These are phyloP conservation scores for Coemansia sp. DNA, from an alignment of 192 early-diverging fungal genomes.

Conservation along the genomic window DNA sequence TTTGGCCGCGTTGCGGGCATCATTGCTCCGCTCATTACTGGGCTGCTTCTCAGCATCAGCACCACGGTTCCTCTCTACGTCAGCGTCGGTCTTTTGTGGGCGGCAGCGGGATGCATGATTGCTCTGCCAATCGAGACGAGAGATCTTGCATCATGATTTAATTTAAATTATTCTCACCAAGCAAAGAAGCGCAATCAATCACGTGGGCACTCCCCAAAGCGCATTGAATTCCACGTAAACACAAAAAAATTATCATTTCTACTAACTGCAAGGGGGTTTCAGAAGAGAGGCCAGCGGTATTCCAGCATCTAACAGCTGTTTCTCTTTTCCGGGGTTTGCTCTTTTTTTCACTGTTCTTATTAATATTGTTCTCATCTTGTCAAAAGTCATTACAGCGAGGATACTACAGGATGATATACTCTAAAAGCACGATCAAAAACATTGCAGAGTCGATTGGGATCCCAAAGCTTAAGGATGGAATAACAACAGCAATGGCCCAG, in stretches of 20 bases:
- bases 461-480: constrained; percentile 80
- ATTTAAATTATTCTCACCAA: background rate
- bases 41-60: constrained; percentile 61
- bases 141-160: constrained; percentile 22
- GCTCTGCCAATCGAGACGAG: constrained; percentile 66
- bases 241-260: background rate
- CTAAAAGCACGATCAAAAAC: constrained; percentile 57
- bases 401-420: constrained; percentile 32
- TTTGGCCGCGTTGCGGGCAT: constrained; percentile 74
- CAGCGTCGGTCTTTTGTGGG: constrained; percentile 58
- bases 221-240: background rate
- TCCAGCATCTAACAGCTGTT: too few relatives aligned
- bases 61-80: constrained; percentile 67
- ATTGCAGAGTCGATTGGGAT: constrained; percentile 86
- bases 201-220: background rate
- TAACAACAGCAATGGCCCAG: constrained; percentile 77
- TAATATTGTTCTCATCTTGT: constrained; percentile 3
- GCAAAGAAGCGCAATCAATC: background rate
- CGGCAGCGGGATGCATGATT: constrained; percentile 64
- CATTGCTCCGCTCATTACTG: constrained; percentile 71
- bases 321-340: too few relatives aligned
- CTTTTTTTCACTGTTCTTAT: too few relatives aligned
- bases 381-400: background rate
- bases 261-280: too few relatives aligned
- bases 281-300: too few relatives aligned